Conservation (phyloP, 805 yeast species). For the Cyberlindnera lachancei region DNA sequence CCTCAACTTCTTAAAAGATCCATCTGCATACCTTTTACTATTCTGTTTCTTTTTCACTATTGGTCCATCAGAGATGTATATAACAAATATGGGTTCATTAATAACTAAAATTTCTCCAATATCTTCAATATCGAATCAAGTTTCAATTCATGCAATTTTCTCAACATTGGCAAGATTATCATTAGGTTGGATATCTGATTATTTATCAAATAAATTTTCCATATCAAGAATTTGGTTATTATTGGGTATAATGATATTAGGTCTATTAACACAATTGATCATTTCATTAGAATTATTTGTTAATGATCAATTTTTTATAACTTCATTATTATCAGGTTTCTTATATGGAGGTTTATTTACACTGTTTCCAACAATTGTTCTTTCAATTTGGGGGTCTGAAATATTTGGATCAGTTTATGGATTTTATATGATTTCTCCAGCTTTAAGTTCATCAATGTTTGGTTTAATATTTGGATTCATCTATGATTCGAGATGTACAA, state of each 20-base stretch:
- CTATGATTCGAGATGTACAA: constrained; percentile 37
- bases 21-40: constrained; percentile 57
- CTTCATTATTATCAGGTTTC: constrained; percentile 53
- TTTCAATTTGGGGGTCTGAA: constrained; percentile 82
- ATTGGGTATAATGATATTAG: constrained; percentile 25
- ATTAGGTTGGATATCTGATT: constrained; percentile 66
- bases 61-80: constrained; percentile 83
- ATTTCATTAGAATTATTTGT: constrained; percentile 18
- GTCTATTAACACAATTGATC: constrained; percentile 30
- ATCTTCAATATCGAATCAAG: constrained; percentile 37
- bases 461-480: constrained; percentile 64
- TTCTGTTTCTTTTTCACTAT: constrained; percentile 55
- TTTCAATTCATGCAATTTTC: constrained; percentile 51
- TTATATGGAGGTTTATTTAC: constrained; percentile 84
- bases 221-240: constrained; percentile 27
- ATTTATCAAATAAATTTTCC: constrained; percentile 26
- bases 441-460: constrained; percentile 63
- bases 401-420: constrained; percentile 94
- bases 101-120: constrained; percentile 23
- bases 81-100: constrained; percentile 76
- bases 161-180: constrained; percentile 66
- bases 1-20: constrained; percentile 30
- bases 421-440: constrained; percentile 80
- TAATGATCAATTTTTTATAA: constrained; percentile 16
- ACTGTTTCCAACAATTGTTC: constrained; percentile 74